Conservation (phyloP, 78 protist genomes). For the Andalucia godoyi region DNA sequence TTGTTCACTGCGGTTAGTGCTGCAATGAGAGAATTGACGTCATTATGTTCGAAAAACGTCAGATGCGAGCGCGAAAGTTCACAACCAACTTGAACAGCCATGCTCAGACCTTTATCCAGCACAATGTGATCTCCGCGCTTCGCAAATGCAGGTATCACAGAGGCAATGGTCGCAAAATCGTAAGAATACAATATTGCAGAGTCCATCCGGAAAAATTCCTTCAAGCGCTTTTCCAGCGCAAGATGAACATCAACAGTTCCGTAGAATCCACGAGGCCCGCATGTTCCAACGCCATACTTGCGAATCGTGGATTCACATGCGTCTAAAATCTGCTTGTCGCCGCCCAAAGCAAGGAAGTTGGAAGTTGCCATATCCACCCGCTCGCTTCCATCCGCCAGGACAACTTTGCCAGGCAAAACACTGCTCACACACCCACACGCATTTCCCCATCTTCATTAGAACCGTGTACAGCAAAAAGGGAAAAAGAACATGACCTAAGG, state of each 20-base stretch:
- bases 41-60: conserved; percentile 47
- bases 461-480: neutral
- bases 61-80: conserved; percentile 48
- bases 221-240: conserved; percentile 61
- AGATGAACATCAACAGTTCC: conserved; percentile 88
- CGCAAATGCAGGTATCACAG: conserved; percentile 81
- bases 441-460: neutral
- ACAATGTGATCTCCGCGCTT: conserved; percentile 74
- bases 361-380: neutral
- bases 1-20: no score
- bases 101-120: conserved; percentile 19
- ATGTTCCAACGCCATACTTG: conserved; percentile 88
- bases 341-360: neutral
- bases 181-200: conserved; percentile 75
- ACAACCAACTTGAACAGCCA: conserved; percentile 53
- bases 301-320: conserved; percentile 24
- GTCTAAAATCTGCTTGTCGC: neutral
- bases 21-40: conserved; percentile 42
- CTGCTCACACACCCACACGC: neutral
- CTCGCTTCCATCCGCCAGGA: neutral
- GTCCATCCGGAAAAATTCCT: conserved; percentile 42
- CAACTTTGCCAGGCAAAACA: neutral
- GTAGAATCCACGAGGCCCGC: conserved; percentile 98
- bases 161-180: conserved; percentile 66
- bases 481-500: neutral